A percentile compares a stretch with the other conserved stretches of the same genome.
Conservation (phyloP, 257 asterid genomes). For the Scutellaria galericulata region DNA sequence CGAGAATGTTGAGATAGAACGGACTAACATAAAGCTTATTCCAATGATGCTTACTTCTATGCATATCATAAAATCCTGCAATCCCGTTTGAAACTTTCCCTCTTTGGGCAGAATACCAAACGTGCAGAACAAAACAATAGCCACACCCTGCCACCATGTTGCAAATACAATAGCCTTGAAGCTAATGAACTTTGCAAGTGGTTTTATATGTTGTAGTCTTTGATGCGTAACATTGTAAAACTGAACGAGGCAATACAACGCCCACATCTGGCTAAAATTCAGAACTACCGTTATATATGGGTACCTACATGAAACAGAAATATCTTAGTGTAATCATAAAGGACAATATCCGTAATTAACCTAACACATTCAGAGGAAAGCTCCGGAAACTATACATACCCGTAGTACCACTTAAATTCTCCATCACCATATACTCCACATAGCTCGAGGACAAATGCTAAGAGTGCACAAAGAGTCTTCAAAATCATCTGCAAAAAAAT, state of each 20-base stretch:
- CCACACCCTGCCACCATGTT: slow-evolving; percentile 99
- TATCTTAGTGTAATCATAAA: neutral
- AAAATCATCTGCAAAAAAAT: slow-evolving; percentile 79
- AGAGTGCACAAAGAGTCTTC: slow-evolving; percentile 83
- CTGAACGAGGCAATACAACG: slow-evolving; percentile 83
- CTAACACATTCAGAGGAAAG: neutral
- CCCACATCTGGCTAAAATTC: slow-evolving; percentile 99
- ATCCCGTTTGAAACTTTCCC: slow-evolving; percentile 65
- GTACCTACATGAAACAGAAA: slow-evolving; percentile 60
- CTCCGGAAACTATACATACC: slow-evolving; percentile 49
- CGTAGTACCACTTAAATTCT: slow-evolving; percentile 84
- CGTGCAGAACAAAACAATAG: slow-evolving; percentile 71
- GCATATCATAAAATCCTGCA: slow-evolving; percentile 89
- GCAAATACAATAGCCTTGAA: slow-evolving; percentile 97
- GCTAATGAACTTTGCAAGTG: slow-evolving; percentile 96
- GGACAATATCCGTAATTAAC: neutral
- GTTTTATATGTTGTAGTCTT: slow-evolving; percentile 72
- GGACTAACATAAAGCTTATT: neutral
- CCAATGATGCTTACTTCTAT: slow-evolving; percentile 56
- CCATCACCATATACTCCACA: slow-evolving; percentile 96
- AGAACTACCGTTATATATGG: slow-evolving; percentile 76
- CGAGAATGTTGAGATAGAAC: neutral
- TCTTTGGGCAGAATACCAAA: slow-evolving; percentile 64
- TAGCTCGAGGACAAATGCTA: slow-evolving; percentile 77
- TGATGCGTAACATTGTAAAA: slow-evolving; percentile 85